These are phyloP conservation scores for Leccinum uliginosum DNA, from an alignment of 768 basidiomycete species.

Conservation along the genomic window DNA sequence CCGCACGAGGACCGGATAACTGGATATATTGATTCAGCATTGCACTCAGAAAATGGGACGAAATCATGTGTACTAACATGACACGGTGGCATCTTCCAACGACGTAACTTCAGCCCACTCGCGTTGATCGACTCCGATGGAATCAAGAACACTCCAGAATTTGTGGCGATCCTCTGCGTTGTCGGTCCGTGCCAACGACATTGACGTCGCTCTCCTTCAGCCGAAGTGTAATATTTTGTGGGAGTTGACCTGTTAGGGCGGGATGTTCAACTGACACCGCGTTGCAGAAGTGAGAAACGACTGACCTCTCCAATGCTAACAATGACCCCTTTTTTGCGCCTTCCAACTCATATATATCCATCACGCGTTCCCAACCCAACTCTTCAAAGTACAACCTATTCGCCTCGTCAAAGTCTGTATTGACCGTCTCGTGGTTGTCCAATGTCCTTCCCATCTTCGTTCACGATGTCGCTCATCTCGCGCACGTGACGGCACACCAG, in stretches of 20 bases:
- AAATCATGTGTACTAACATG: slow-evolving; percentile 33
- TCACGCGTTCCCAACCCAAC: slow-evolving; percentile 94
- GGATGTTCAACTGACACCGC: neutral
- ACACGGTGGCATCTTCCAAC: slow-evolving; percentile 85
- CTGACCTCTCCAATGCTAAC: slow-evolving; percentile 95
- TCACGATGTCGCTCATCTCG: slow-evolving; percentile 59
- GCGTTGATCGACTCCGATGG: slow-evolving; percentile 93
- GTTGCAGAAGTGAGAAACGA: neutral
- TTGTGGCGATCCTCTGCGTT: slow-evolving; percentile 98
- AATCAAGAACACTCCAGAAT: slow-evolving; percentile 95
- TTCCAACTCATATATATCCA: slow-evolving; percentile 99
- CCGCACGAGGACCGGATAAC: slow-evolving; percentile 96
- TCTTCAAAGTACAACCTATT: slow-evolving; percentile 98
- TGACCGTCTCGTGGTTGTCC: slow-evolving; percentile 97
- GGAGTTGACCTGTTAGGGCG: slow-evolving; percentile 73
- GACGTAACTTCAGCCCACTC: slow-evolving; percentile 92
- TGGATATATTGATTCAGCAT: slow-evolving; percentile 25
- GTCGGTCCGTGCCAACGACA: slow-evolving; percentile 94
- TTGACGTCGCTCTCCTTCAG: slow-evolving; percentile 88
- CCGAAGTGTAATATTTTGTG: slow-evolving; percentile 97
- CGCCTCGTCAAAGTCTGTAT: slow-evolving; percentile 99
- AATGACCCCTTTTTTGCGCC: slow-evolving; percentile 84
- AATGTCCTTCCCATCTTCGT: slow-evolving; percentile 13
- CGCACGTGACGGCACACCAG: slow-evolving; percentile 99
- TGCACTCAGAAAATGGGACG: neutral